Conservation (phyloP, 768 basidiomycete genomes). For the Boletus rufocinnamomeus region DNA sequence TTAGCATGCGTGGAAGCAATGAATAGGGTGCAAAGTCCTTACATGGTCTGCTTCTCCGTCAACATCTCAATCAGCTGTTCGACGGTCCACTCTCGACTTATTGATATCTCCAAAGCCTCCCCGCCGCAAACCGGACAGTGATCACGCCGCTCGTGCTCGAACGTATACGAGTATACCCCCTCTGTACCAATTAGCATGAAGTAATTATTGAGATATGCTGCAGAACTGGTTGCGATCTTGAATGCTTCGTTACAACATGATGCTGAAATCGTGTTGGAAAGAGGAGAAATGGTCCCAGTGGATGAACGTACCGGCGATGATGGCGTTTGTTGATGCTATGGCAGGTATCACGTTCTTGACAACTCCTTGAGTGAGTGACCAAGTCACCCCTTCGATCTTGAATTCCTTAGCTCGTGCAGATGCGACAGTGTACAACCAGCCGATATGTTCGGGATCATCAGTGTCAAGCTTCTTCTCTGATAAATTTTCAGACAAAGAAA, state of each 20-base stretch:
- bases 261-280: constrained; percentile 46
- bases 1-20: background rate
- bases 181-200: constrained; percentile 99
- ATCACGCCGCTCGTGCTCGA: constrained; percentile 87
- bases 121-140: constrained; percentile 99
- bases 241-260: constrained; percentile 99
- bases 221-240: constrained; percentile 95
- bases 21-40: constrained; percentile 33
- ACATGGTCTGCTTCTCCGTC: constrained; percentile 90
- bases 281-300: background rate
- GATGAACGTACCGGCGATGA: constrained; percentile 76
- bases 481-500: constrained; percentile 5
- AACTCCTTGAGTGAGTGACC: constrained; percentile 96
- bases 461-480: constrained; percentile 93
- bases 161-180: constrained; percentile 95
- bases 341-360: constrained; percentile 99
- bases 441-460: constrained; percentile 95
- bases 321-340: constrained; percentile 97
- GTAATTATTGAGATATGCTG: constrained; percentile 94
- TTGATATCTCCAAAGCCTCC: constrained; percentile 72
- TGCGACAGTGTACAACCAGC: constrained; percentile 87
- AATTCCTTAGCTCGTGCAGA: constrained; percentile 85
- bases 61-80: constrained; percentile 88
- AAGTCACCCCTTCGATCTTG: constrained; percentile 98
- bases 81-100: constrained; percentile 74